A percentile compares a stretch with the other conserved stretches of the same genome.
Conservation (phyloP, 169 alveolate species). For the Sarcocystis neurona region DNA sequence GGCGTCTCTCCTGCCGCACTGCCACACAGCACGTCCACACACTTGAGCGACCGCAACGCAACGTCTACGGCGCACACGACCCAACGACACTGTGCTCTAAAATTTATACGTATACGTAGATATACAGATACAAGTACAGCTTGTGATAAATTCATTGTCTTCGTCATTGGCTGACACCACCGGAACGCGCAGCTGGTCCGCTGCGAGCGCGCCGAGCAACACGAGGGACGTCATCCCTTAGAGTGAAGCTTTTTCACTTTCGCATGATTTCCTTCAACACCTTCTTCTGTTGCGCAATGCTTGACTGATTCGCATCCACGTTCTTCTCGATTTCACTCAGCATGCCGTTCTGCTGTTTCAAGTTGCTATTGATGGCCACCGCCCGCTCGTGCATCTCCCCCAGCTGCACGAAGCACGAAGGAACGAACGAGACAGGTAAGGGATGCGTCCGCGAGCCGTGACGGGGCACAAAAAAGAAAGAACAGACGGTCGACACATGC, state of each 20-base stretch:
- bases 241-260: neutral
- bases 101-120: too few relatives aligned
- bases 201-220: too few relatives aligned
- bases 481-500: neutral
- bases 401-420: slow-evolving; percentile 12
- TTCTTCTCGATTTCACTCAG: neutral
- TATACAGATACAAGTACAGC: too few relatives aligned
- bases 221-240: neutral
- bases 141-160: too few relatives aligned
- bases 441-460: neutral
- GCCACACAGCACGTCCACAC: too few relatives aligned
- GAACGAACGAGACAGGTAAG: neutral
- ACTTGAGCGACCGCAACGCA: too few relatives aligned
- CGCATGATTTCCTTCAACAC: neutral
- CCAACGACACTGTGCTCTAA: too few relatives aligned
- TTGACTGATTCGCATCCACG: slow-evolving; percentile 7
- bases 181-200: too few relatives aligned
- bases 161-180: too few relatives aligned
- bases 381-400: slow-evolving; percentile 43
- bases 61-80: too few relatives aligned
- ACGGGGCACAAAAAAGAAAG: neutral
- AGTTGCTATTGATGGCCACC: neutral
- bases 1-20: too few relatives aligned
- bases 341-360: slow-evolving; percentile 27
- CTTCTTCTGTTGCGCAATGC: neutral